Base-by-base conservation (phyloP, 257 asterid genomes). In the Nicotiana obtusifolia region DNA sequence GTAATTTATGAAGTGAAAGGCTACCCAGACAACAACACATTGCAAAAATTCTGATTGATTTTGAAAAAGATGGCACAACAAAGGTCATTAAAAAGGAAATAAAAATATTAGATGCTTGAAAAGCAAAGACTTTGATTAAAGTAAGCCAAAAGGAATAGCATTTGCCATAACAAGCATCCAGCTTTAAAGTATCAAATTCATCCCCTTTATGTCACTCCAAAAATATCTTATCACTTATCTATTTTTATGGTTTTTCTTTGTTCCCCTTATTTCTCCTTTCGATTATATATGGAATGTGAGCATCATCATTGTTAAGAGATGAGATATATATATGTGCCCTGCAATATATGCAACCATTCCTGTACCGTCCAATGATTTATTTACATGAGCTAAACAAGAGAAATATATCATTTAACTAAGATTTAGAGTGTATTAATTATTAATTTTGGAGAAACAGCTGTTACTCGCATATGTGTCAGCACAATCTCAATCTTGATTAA, bases 61-160 rank as follows among this genome's bases (percentile, higher is more conserved):
- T 54, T 16, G 11, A 64, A 80, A 83, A 87, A 84, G 80, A 64
- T 59, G n/a, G 44, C 56, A 54, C 41, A 26, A 83, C 76, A 85
- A 80, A 84, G 82, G 20, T 78, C 69, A 78, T 86, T 57, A 82
- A 52, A 65, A 73, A 78, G 14, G 49, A 17, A 14, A 22, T n/a
- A 20, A 22, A 49, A 26, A 24, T 49, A 75, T 17, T 75, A 71
- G 87, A 82, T 87, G 89, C 80, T 76, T 71, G 82, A 60, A 69
- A 81, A 64, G 83, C 79, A 52, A 75, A 68, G 88, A 77, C 83
- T 77, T 82, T 37, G 82, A 57, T 78, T 47, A 47, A 71, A 56
- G 33, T 80, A 69, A 82, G 81, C 85, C 64, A 83, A 87, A 88
- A 84, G 88, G 86, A 88, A 88, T 76, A 82, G 88, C 86, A 84